Evolutionary conservation across 2,329 filamentous ascomycete genomes (phyloP).

Genomic region (Fusarium equiseti): DNA sequence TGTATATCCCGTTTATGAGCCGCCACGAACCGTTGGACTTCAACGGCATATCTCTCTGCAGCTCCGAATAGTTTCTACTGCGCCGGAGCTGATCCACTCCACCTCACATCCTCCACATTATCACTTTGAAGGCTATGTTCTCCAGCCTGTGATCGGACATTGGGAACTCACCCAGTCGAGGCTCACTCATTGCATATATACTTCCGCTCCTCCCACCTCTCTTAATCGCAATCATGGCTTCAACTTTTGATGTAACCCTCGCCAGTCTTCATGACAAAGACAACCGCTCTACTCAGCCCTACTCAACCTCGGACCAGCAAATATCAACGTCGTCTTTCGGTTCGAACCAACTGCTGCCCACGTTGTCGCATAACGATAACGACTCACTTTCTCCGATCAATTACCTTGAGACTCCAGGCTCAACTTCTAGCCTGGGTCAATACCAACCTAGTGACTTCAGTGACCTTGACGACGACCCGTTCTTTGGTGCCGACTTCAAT

Average conservation of each 20-base stretch:
- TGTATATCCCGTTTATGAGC: constrained; percentile 7
- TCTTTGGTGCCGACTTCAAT: constrained; percentile 64
- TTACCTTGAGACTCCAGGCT: constrained; percentile 62
- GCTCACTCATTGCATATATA: constrained; percentile 53
- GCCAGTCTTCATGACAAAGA: constrained; percentile 55
- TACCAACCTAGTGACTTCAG: constrained; percentile 64
- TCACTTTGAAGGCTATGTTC: constrained; percentile 49
- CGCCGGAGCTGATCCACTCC: constrained; percentile 37
- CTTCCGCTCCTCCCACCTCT: constrained; percentile 41
- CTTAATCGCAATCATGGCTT: constrained; percentile 56
- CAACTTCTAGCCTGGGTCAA: constrained; percentile 60
- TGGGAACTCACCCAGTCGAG: constrained; percentile 44
- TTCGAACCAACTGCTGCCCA: constrained; percentile 58
- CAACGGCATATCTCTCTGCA: constrained; percentile 30
- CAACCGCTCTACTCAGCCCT: constrained; percentile 47
- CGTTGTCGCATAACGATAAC: constrained; percentile 56
- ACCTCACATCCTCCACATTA: constrained; percentile 30
- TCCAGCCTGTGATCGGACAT: constrained; percentile 49
- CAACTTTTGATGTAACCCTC: constrained; percentile 57
- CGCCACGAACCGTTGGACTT: constrained; percentile 22
- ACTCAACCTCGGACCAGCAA: constrained; percentile 41
- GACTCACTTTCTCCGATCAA: constrained; percentile 50
- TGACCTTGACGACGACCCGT: constrained; percentile 62
- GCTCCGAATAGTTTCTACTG: constrained; percentile 24
- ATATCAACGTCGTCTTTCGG: constrained; percentile 51